Percentiles rank a stretch among this genome's conserved stretches.
Evolutionary conservation across 2,329 filamentous ascomycete genomes (phyloP).

Genomic region (Knufia fluminis): DNA sequence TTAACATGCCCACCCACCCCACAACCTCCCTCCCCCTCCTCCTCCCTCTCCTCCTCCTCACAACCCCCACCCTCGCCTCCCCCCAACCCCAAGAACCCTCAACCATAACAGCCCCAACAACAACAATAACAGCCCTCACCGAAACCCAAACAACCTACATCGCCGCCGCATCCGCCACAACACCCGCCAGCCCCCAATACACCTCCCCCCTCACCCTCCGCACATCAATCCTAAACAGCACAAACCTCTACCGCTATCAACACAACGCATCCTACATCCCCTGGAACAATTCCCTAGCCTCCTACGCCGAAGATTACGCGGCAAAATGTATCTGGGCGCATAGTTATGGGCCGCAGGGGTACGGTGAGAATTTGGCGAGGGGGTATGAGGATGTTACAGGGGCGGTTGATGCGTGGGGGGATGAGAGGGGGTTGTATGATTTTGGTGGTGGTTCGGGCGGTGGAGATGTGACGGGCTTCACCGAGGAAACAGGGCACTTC

Average conservation of each 20-base stretch:
- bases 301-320: slow-evolving; percentile 46
- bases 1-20: no score
- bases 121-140: slow-evolving; percentile 12
- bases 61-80: neutral
- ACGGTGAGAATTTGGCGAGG: slow-evolving; percentile 68
- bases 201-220: slow-evolving; percentile 35
- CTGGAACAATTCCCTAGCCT: slow-evolving; percentile 58
- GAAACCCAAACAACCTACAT: slow-evolving; percentile 22
- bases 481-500: slow-evolving; percentile 57
- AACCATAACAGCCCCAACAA: no score
- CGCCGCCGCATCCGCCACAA: slow-evolving; percentile 22
- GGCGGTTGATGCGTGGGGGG: slow-evolving; percentile 58
- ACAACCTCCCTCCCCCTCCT: neutral
- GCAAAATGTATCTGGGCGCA: slow-evolving; percentile 35
- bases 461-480: slow-evolving; percentile 39
- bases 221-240: slow-evolving; percentile 52
- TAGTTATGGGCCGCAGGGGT: slow-evolving; percentile 56
- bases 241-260: slow-evolving; percentile 55
- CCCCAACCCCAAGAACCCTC: no score
- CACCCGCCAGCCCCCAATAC: slow-evolving; percentile 32
- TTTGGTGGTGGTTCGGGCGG: slow-evolving; percentile 30
- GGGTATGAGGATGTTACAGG: slow-evolving; percentile 53
- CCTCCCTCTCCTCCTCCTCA: neutral
- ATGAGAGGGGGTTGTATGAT: slow-evolving; percentile 51
- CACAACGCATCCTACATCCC: slow-evolving; percentile 51